phyloP scores from a whole-genome alignment of 2,329 filamentous ascomycete genomes.

The Emergomyces orientalis region DNA sequence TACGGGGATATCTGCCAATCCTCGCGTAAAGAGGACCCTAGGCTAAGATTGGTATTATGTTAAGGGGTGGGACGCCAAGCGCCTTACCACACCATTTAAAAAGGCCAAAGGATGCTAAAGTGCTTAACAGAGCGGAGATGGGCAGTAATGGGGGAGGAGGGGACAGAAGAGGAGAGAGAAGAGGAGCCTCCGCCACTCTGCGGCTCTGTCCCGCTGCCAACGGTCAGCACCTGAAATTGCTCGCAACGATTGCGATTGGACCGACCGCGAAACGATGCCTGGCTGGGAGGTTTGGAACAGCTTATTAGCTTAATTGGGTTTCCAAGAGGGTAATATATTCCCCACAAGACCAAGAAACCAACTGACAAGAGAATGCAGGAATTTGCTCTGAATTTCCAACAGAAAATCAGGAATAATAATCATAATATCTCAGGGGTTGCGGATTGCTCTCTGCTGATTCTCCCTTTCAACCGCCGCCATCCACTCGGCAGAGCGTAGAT shows the following conservation, averaged over 20 bases:
- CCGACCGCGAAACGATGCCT: no score
- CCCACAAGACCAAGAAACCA: no score
- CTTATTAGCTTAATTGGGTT: no score
- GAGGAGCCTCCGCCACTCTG: no score
- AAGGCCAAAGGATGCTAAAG: not conserved
- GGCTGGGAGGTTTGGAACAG: no score
- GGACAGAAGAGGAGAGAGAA: no score
- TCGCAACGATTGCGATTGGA: no score
- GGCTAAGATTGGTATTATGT: not conserved
- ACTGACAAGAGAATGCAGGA: no score
- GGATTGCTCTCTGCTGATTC: not conserved
- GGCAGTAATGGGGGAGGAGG: not conserved
- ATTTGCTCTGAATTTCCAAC: no score
- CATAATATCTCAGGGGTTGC: not conserved
- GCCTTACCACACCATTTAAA: not conserved
- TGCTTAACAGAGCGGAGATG: not conserved
- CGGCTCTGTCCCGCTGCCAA: no score
- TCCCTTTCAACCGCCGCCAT: not conserved
- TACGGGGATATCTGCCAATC: constrained; percentile 1
- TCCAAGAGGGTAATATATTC: no score
- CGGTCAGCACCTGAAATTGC: no score
- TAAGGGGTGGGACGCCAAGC: not conserved
- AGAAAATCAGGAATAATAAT: not conserved
- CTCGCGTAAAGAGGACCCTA: not conserved
- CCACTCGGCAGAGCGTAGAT: not conserved